Evolutionary conservation across 2,329 filamentous ascomycete species (phyloP), one percentile per base, ranked within the genome.

Genomic region (Trichoderma arundinaceum): DNA sequence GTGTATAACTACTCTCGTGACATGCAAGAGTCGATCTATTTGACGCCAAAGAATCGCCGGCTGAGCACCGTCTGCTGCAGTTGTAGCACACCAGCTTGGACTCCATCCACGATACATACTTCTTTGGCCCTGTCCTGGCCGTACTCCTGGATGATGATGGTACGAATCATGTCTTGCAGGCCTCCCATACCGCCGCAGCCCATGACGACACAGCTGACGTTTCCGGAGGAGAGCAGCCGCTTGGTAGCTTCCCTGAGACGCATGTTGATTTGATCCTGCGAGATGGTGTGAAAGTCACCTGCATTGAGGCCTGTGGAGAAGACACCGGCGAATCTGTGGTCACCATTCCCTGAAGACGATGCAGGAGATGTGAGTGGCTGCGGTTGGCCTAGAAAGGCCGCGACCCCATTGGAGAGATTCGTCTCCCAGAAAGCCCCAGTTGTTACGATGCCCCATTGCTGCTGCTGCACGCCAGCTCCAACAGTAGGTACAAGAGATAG

Each of bases 181-280:
- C 93, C 94, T 1, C 90, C 89, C 94, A 97, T 97, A 0, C 93
- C 94, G 2, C 92, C 94, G 75, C 94, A 97, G 0, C 94, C 94
- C 81, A 97, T 84, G 72, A 92, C 90, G 7, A 97, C 86, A 28
- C 88, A 90, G 4, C 82, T 81, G 0, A 94, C 85, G 3, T 82
- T 79, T 0, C 83, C 80, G 12, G 81, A 81, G 7, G 74, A 75
- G 33, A 96, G 77, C 32, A 97, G 78, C 58, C 83, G 80, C 74
- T 83, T 86, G 0, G 92, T 91, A 0, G 93, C 92, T 15, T 86
- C 83, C 69, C 83, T 88, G 74, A 97, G 86, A 72, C 86, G 88
- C 66, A 75, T 75, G 43, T 82, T 80, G 43, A 97, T 87, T 67
- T 90, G 82, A 8, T 86, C 86, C 0, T 84, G 83, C 0, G 88